Evolutionary conservation across 805 yeast genomes (phyloP), one percentile per base, ranked within the genome.

Genomic region (Pichia rugopelliculosa): DNA sequence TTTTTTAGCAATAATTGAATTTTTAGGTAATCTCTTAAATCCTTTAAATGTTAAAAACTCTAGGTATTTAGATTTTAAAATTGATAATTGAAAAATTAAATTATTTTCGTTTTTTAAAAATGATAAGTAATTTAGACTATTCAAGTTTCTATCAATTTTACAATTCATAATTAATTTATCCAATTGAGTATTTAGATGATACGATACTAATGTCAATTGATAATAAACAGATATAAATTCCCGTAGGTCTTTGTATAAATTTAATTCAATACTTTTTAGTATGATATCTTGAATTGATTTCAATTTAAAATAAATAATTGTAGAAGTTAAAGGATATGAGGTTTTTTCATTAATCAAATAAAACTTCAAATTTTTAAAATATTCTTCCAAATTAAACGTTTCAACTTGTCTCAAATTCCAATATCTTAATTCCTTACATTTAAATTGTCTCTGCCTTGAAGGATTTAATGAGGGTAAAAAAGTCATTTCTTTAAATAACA

Each of bases 401-500:
- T 74, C 74, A 10, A 85, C 93, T 58, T 91, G 97, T 27, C 87
- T 67, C 2, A 88, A 74, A 63, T 91, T 97, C 84, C 91, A 87
- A 3, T 74, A 54, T 41, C 74, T 57, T 47, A 80, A 58, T 57
- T 75, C 69, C 58, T 81, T 70, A 53, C 81, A 68, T 57, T 83
- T 66, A 52, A 84, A 77, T 60, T 87, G 96, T 53, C 96, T 77
- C 58, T 87, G 89, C 47, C 96, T 74, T 43, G 95, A 79, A 33
- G 88, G 80, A 57, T 91, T 91, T 61, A 82, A 83, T 6, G 79
- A 26, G 41, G 49, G 50, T 24, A 48, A 18, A 21, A 44, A 40
- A 5, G 40, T 8, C 8, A 41, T 21, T 30, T 48, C 50, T 26
- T 36, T 48, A 41, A 44, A 48, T n/a, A 48, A 27, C 15, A 34